A percentile compares a stretch with the other conserved stretches of the same genome.
These are phyloP conservation scores for Leishmania gerbilli DNA, from an alignment of 208 protist genomes.

Conservation along the genomic window DNA sequence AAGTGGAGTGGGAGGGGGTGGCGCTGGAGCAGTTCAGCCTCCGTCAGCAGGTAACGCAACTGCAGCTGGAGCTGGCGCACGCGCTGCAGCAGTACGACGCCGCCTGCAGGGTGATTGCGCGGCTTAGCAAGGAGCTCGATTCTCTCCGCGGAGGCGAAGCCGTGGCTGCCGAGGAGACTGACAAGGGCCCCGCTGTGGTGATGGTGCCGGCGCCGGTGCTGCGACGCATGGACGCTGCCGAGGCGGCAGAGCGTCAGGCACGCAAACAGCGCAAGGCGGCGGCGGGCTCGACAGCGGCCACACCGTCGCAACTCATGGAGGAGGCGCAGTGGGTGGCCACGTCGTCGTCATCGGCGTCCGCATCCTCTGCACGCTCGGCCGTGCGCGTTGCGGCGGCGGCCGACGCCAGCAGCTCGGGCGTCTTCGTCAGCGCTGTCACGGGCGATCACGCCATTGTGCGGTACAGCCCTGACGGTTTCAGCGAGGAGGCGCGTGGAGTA, in stretches of 20 bases:
- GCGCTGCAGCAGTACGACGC: conserved; percentile 99
- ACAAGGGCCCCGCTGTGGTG: conserved; percentile 13
- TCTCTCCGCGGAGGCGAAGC: conserved; percentile 14
- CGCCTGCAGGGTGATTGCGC: conserved; percentile 98
- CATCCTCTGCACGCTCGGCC: conserved; percentile 6
- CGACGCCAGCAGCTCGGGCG: conserved; percentile 2
- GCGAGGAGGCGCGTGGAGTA: conserved; percentile 35
- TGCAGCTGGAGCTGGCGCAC: conserved; percentile 96
- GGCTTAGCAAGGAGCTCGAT: conserved; percentile 86
- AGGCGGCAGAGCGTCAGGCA: conserved; percentile 40
- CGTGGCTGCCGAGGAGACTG: conserved; percentile 5
- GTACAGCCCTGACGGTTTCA: conserved; percentile 34
- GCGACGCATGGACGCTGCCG: conserved; percentile 34
- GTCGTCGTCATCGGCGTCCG: conserved; percentile 2
- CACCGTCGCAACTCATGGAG: conserved; percentile 7
- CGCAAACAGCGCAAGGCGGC: conserved; percentile 39
- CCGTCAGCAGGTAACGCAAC: conserved; percentile 92
- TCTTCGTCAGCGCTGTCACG: conserved; percentile 30
- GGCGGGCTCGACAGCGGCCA: neutral
- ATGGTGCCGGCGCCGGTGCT: conserved; percentile 43
- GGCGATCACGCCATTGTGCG: conserved; percentile 41
- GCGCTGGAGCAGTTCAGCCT: conserved; percentile 98
- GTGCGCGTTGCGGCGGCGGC: conserved; percentile 20
- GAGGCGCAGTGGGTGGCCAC: conserved; percentile 12
- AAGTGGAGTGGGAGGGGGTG: conserved; percentile 98